phyloP scores from a whole-genome alignment of 2,329 filamentous ascomycete genomes.

The Graphilbum sp. region DNA sequence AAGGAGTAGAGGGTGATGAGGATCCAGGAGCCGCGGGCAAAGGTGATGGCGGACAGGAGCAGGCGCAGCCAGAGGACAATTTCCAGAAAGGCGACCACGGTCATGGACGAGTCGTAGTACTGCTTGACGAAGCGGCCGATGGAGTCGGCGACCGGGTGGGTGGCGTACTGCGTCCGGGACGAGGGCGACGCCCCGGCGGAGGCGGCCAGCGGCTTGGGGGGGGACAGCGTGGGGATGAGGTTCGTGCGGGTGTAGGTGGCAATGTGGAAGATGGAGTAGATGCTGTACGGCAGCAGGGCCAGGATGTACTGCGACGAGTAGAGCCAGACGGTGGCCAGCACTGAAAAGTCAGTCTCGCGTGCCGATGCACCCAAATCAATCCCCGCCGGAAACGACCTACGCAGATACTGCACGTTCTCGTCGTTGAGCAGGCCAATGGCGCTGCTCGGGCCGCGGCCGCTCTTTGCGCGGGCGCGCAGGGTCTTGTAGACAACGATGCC shows the following conservation, averaged over 20 bases:
- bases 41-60: constrained; percentile 63
- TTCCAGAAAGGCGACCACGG: constrained; percentile 75
- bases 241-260: constrained; percentile 91
- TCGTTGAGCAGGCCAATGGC: constrained; percentile 56
- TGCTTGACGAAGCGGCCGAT: constrained; percentile 93
- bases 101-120: constrained; percentile 96
- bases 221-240: constrained; percentile 72
- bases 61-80: constrained; percentile 76
- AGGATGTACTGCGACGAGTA: constrained; percentile 77
- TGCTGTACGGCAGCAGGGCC: constrained; percentile 81
- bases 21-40: constrained; percentile 84
- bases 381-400: too few relatives aligned
- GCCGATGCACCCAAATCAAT: too few relatives aligned
- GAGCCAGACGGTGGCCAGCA: constrained; percentile 91
- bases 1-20: constrained; percentile 71
- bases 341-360: constrained; percentile 25
- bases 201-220: constrained; percentile 38
- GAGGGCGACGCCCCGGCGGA: constrained; percentile 37
- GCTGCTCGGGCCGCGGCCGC: constrained; percentile 24
- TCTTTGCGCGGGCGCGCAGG: constrained; percentile 68
- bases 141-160: constrained; percentile 53
- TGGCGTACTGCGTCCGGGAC: constrained; percentile 36
- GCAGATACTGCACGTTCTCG: constrained; percentile 94
- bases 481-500: constrained; percentile 99
- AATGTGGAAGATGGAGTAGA: constrained; percentile 98